These are phyloP conservation scores for Plasmodium inui DNA, from an alignment of 169 alveolate species.

Conservation along the genomic window DNA sequence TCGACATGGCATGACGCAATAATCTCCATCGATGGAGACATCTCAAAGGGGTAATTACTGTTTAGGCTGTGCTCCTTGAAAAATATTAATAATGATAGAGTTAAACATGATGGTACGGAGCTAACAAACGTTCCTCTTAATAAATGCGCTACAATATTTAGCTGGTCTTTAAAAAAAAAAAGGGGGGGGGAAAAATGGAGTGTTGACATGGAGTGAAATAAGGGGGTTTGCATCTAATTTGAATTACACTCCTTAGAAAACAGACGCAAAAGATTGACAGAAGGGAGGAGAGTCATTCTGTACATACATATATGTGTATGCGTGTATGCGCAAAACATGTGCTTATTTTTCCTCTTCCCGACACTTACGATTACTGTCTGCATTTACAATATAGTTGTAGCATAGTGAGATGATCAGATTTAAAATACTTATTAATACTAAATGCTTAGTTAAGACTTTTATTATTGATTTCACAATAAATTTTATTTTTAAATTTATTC, in stretches of 20 bases:
- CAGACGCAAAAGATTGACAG: not conserved
- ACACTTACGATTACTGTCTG: constrained; percentile 70
- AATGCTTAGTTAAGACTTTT: constrained; percentile 72
- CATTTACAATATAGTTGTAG: constrained; percentile 38
- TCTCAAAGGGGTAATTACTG: constrained; percentile 24
- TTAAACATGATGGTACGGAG: constrained; percentile 70
- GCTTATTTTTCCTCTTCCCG: not conserved
- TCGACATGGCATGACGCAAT: not conserved
- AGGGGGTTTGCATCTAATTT: not conserved
- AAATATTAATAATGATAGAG: constrained; percentile 63
- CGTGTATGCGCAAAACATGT: not conserved
- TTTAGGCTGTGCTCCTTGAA: constrained; percentile 67
- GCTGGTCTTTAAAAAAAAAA: constrained; percentile 51
- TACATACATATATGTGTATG: not conserved
- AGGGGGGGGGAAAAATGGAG: not conserved
- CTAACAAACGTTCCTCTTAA: constrained; percentile 75
- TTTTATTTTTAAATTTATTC: constrained; percentile 70
- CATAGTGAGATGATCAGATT: constrained; percentile 72
- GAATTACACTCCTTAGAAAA: constrained; percentile 8
- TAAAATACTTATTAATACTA: constrained; percentile 61
- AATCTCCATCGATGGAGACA: not conserved
- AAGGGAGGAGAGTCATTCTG: not conserved
- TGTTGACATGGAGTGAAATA: constrained; percentile 8
- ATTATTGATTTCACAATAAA: constrained; percentile 60
- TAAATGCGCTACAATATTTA: constrained; percentile 70